Evolutionary conservation across 2,329 filamentous ascomycete genomes (phyloP), one percentile per base, ranked within the genome.

Genomic region (Trichoderma sp.): DNA sequence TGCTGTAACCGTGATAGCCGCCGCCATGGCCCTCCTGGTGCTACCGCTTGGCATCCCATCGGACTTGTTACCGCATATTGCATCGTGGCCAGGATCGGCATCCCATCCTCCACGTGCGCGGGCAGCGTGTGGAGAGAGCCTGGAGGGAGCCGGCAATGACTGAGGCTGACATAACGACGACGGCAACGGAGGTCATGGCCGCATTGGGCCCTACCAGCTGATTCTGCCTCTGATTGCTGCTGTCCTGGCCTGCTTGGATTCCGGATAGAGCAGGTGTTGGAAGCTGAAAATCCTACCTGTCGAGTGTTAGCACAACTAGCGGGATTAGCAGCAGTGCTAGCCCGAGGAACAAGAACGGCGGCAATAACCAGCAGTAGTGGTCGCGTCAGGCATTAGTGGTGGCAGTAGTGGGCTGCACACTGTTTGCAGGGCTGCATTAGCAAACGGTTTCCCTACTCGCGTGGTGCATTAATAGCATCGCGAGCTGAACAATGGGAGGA

Each of bases 1-100:
- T 34, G 32, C 32, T 34, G 32, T 64, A 55, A 64, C 60, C 60
- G 60, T 64, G 60, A 55, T 64, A 64, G 60, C 60, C 49, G 60
- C 60, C 60, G 28, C 18, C 24, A 49, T 32, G 60, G n/a, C 30
- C 16, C 21, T 11, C 3, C 46, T 49, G 18, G 46, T 49, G 46
- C 46, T 49, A 49, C 46, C 8, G 21, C 46, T 10, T 43, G 39
- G 39, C 46, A 49, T 24, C 46, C 18, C 46, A 49, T 49, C 46
- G 46, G 46, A 49, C 46, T 24, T 49, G 46, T 49, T 49, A 49
- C 46, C 46, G 46, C 46, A 49, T 49, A 49, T 24, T 49, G 46
- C 46, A 49, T 49, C 7, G 24, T 49, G 24, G 24, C 49, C 60
- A 54, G 49, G 60, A 64, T 64, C 60, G 32, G 26, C 51, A 60